Base-by-base conservation (phyloP, 108 stramenopile species). In the Cyclostephanos tholiformis region DNA sequence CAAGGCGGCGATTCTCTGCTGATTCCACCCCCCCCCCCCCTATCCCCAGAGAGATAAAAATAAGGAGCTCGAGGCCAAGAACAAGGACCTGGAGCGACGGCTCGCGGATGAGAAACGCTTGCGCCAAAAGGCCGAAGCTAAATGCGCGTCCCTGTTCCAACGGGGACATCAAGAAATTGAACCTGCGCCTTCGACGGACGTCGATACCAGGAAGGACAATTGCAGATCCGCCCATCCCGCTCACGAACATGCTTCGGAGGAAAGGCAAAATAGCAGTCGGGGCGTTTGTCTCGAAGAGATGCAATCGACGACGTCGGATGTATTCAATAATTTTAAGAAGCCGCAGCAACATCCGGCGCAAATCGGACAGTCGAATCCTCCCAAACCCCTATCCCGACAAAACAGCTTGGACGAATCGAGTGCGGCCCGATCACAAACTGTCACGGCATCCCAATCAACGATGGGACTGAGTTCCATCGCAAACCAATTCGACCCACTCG, bases 21-120 rank as follows among this genome's bases (percentile, higher is more conserved):
- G 2, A 27, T 20, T 44, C 23, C 14, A 43, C 26, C 29, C 20
- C 44, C 63, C 38, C 16, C 58, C 26, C 19, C 19, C 14, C 51
- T 62, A 17, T 49, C 7, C 46, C 26, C 60, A 88, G 87, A 84
- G 84, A 56, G 90, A 91, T 27, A 91, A 89, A 38, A 94, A 91
- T 44, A 94, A 94, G 62, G 90, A 91, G 29, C 67, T 94, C 17
- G 93, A 94, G 63, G 82, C 87, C 26, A 91, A 88, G 65, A 82
- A 80, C 38, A 70, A 64, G 39, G 88, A 89, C 17, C 64, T 87
- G 30, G 93, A 94, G 25, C 68, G 78, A 23, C 86, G 80, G 52
- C 72, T 87, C 51, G 85, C 75, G 20, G 89, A 90, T 58, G 90
- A 94, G 52, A 83, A 84, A 26, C 66, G 52, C 6, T 29, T 84